Conservation (phyloP, 2,329 filamentous ascomycete genomes). For the Sporothrix dimorphospora region DNA sequence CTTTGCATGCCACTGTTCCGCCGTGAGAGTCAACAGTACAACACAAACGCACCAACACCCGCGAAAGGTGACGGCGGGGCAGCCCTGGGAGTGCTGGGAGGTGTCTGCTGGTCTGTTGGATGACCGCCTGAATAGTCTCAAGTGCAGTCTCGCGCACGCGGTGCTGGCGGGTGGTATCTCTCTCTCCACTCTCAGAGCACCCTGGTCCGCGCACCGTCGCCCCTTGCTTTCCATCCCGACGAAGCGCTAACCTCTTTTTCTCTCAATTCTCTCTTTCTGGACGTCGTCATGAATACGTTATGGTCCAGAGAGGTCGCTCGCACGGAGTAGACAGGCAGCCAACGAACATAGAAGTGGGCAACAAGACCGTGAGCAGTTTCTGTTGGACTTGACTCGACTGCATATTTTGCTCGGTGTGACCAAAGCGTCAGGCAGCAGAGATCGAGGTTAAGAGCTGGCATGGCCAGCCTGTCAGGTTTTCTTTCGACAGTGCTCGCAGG, state of each 20-base stretch:
- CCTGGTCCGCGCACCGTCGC: conserved; percentile 2
- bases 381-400: background rate
- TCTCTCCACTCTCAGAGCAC: conserved; percentile 6
- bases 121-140: background rate
- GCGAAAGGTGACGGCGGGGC: background rate
- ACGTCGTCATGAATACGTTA: conserved; percentile 1
- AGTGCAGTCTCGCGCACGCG: background rate
- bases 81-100: background rate
- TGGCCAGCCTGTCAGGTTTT: background rate
- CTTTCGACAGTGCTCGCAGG: background rate
- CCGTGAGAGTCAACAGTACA: background rate
- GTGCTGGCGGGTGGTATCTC: background rate
- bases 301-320: background rate
- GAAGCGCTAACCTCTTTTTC: conserved; percentile 5
- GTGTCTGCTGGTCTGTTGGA: conserved; percentile 15
- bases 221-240: background rate
- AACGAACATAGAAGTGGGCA: background rate
- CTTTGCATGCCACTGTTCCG: background rate
- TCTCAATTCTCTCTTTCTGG: background rate
- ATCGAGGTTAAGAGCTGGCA: background rate
- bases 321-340: background rate
- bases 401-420: background rate
- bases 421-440: background rate
- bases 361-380: background rate
- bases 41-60: background rate